Conservation (phyloP, 116 monocot species). For the Posidonia oceanica region DNA sequence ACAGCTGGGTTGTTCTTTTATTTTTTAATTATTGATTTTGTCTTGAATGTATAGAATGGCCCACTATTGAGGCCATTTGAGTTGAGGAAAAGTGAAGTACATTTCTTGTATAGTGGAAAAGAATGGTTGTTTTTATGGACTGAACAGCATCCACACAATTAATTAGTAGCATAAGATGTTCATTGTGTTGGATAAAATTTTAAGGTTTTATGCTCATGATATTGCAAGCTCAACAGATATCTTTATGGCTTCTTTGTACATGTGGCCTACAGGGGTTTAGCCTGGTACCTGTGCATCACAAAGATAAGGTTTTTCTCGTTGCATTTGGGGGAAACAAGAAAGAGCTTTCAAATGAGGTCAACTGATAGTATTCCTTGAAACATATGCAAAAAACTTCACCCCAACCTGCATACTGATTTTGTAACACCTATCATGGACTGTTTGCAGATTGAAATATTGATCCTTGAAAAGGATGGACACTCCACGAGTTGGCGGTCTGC, state of each 20-base stretch:
- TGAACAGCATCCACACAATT: too few species aligned
- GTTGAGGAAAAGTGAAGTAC: too few species aligned
- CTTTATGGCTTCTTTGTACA: not conserved
- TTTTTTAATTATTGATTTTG: too few species aligned
- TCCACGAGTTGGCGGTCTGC: slow-evolving; percentile 63
- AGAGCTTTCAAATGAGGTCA: slow-evolving; percentile 83
- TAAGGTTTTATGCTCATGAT: too few species aligned
- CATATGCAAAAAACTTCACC: not conserved
- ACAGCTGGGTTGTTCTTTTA: too few species aligned
- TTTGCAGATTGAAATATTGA: slow-evolving; percentile 76
- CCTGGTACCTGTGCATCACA: slow-evolving; percentile 64
- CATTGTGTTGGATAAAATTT: too few species aligned
- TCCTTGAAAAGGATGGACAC: slow-evolving; percentile 52
- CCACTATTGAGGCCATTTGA: too few species aligned
- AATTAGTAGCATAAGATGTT: too few species aligned
- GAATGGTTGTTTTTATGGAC: too few species aligned
- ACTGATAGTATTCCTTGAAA: not conserved
- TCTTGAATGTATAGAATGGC: too few species aligned
- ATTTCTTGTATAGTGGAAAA: too few species aligned
- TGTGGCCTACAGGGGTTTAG: slow-evolving; percentile 60
- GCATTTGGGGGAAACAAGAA: slow-evolving; percentile 95
- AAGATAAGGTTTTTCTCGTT: slow-evolving; percentile 61
- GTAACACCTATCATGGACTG: not conserved
- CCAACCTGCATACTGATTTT: not conserved
- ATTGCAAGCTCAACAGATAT: too few species aligned